Conservation (phyloP, 768 basidiomycete species). For the Gelatoporia subvermispora region DNA sequence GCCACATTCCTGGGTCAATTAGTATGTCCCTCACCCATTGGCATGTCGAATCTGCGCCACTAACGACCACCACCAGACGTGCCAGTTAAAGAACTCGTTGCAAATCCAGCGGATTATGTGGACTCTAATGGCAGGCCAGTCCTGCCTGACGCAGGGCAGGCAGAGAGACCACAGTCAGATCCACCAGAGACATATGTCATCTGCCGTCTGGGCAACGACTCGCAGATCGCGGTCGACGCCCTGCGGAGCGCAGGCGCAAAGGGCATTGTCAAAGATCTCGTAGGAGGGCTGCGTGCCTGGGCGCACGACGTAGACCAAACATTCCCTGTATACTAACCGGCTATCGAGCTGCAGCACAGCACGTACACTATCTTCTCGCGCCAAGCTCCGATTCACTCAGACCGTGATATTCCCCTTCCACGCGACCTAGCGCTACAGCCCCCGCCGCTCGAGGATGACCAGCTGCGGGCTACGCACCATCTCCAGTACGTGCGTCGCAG, state of each 20-base stretch:
- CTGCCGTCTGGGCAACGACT: slow-evolving; percentile 91
- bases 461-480: slow-evolving; percentile 19
- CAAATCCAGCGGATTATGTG: slow-evolving; percentile 49
- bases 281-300: slow-evolving; percentile 85
- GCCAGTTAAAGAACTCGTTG: slow-evolving; percentile 61
- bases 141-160: not conserved
- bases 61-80: slow-evolving; percentile 48
- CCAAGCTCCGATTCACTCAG: too few species aligned
- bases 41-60: not conserved
- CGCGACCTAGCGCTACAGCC: too few species aligned
- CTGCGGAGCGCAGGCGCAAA: slow-evolving; percentile 34
- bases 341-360: not conserved
- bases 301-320: slow-evolving; percentile 60
- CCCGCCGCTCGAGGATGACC: slow-evolving; percentile 17
- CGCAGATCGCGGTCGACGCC: slow-evolving; percentile 77
- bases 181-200: slow-evolving; percentile 47
- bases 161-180: slow-evolving; percentile 3
- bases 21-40: slow-evolving; percentile 44
- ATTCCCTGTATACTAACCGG: slow-evolving; percentile 73
- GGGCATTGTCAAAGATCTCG: slow-evolving; percentile 54
- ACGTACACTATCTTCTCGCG: too few species aligned
- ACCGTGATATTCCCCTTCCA: too few species aligned
- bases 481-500: slow-evolving; percentile 7
- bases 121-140: not conserved
- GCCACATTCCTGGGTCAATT: slow-evolving; percentile 65